Evolutionary conservation across 2,329 filamentous ascomycete species (phyloP), one percentile per base, ranked within the genome.

Genomic region (Ceratocystis huliohia): DNA sequence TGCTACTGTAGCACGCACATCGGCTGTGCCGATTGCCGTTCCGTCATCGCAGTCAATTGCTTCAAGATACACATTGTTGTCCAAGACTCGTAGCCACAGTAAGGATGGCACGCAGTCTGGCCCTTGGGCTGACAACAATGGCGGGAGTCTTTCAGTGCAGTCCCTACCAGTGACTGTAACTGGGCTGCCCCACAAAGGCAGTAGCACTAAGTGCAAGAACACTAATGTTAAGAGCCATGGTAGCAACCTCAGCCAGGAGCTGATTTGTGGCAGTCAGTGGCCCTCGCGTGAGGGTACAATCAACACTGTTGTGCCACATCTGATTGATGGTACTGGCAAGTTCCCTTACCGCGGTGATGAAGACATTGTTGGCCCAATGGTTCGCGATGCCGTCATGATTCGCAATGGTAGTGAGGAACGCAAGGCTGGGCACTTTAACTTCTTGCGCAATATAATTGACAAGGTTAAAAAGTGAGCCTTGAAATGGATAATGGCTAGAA

Each of bases 341-440:
- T 96, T 96, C 72, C 91, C 91, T 28, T 85, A 87, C 71, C 83
- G 93, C 41, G 91, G 91, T 64, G 91, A 96, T 72, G 88, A 92
- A 71, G 92, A 96, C 74, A 95, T 96, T 73, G 91, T 96, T 57
- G 92, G 92, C 1, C 92, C 92, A 5, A 96, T 96, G 92, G 84
- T 85, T 71, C 82, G 82, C 13, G 81, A 83, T 70, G 77, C 78
- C 48, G 76, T 79, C 69, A 84, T 84, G 81, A 74, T 75, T 37
- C 76, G 79, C 61, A 74, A 76, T 15, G 74, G 73, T 61, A 77
- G 75, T 66, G 78, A 80, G 57, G 77, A 79, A 69, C 76, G 76
- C 69, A 78, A 76, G 69, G 45, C 64, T 1, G 46, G 61, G 7
- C 72, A 75, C 20, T 73, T 75, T 48, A 77, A 77, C 64, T 82